Percentiles rank a stretch among this genome's conserved stretches.
These are phyloP conservation scores for Zymoseptoria crescenta DNA, from an alignment of 2,329 filamentous ascomycete species.

Conservation along the genomic window DNA sequence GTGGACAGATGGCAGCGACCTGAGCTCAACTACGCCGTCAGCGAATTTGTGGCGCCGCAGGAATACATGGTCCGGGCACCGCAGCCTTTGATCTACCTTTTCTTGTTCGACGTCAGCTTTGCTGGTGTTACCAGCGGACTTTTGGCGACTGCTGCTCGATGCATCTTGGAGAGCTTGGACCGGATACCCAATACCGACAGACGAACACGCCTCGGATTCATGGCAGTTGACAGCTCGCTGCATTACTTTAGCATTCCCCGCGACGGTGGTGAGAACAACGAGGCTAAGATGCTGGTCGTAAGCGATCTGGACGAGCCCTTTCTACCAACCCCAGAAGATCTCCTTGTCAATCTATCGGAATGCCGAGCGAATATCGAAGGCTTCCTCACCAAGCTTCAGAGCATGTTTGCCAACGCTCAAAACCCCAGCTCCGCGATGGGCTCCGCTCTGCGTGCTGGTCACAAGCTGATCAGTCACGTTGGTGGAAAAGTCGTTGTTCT, in stretches of 20 bases:
- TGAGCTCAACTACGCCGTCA: conserved; percentile 92
- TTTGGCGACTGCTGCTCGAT: conserved; percentile 82
- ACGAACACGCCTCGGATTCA: conserved; percentile 84
- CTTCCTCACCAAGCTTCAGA: conserved; percentile 82
- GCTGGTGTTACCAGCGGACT: conserved; percentile 83
- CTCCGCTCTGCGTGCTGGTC: conserved; percentile 81
- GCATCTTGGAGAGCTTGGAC: conserved; percentile 89
- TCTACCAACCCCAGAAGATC: conserved; percentile 83
- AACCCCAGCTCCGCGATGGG: conserved; percentile 90
- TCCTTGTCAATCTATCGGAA: conserved; percentile 82
- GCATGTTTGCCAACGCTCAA: conserved; percentile 95
- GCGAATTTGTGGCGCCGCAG: conserved; percentile 95
- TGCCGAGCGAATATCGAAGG: conserved; percentile 84
- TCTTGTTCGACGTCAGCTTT: conserved; percentile 91
- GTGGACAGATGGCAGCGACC: conserved; percentile 87
- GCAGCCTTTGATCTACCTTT: conserved; percentile 89
- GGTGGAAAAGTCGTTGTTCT: conserved; percentile 93
- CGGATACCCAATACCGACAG: conserved; percentile 97
- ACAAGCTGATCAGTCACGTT: conserved; percentile 89
- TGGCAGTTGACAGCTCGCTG: conserved; percentile 87
- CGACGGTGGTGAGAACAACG: conserved; percentile 74
- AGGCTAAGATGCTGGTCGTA: conserved; percentile 87
- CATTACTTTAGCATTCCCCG: conserved; percentile 95
- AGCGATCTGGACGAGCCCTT: conserved; percentile 96
- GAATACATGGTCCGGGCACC: conserved; percentile 99